Evolutionary conservation across 768 basidiomycete species (phyloP).

Genomic region (Kwoniella sp.): DNA sequence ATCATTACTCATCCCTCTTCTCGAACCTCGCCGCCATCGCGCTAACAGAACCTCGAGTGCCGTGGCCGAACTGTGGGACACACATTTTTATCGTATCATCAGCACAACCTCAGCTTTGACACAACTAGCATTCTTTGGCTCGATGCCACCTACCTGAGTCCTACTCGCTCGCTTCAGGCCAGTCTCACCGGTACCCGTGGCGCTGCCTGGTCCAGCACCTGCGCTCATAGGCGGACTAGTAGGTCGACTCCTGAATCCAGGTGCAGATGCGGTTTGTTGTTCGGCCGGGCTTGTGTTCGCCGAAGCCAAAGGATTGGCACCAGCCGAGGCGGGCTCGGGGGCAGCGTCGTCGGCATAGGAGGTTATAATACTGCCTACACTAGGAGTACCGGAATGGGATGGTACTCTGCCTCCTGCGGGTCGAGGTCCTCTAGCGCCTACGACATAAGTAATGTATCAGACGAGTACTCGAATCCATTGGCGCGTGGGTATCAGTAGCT

Average conservation of each 20-base stretch:
- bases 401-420: constrained; percentile 38
- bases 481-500: too few species aligned
- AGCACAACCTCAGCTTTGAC: background rate
- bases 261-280: constrained; percentile 1
- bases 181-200: constrained; percentile 7
- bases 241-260: constrained; percentile 17
- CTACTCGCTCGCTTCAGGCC: constrained; percentile 24
- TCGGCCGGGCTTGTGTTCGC: background rate
- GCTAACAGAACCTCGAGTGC: constrained; percentile 32
- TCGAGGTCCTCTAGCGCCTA: constrained; percentile 43
- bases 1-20: constrained; percentile 9
- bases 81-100: background rate
- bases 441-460: background rate
- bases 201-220: constrained; percentile 12
- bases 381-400: constrained; percentile 20
- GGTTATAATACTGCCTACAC: constrained; percentile 14
- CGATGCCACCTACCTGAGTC: constrained; percentile 6
- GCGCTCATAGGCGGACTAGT: constrained; percentile 19
- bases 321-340: background rate
- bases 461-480: background rate
- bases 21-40: constrained; percentile 36
- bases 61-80: constrained; percentile 26
- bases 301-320: background rate
- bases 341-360: constrained; percentile 10
- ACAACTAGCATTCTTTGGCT: background rate